Base-by-base conservation (phyloP, 805 yeast species). In the Hyphopichia homilentoma region DNA sequence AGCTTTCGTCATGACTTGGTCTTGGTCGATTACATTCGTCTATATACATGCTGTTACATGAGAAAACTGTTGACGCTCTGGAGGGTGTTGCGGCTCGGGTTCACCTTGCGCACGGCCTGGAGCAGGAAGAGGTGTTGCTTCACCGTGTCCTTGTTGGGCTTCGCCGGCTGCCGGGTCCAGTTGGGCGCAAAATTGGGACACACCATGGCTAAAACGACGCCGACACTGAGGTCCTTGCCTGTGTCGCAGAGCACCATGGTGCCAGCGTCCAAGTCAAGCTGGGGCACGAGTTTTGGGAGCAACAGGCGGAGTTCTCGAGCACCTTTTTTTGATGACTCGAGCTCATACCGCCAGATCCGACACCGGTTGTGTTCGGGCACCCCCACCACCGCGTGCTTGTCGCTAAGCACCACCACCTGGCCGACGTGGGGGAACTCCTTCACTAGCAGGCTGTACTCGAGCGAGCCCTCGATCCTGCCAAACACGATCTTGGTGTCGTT, bases 1-100 rank as follows among this genome's bases (percentile, higher is more conserved):
- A n/a, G n/a, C n/a, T n/a, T n/a, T n/a, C n/a, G n/a, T n/a, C n/a
- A n/a, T n/a, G n/a, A n/a, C n/a, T n/a, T n/a, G n/a, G n/a, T n/a
- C n/a, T n/a, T n/a, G n/a, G n/a, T n/a, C n/a, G n/a, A n/a, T n/a
- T n/a, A n/a, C n/a, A n/a, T n/a, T n/a, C n/a, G n/a, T n/a, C n/a
- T n/a, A n/a, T n/a, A n/a, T n/a, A n/a, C n/a, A n/a, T n/a, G n/a
- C n/a, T n/a, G 11, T 20, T 20, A 20, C 22, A 81, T 73, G 19
- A 81, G 43, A 38, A 41, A 75, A 2, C 77, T 55, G 40, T 85
- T 82, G 2, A 84, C 77, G 18, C 89, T 73, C 44, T 81, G 88
- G 25, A 85, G 59, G 0, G 94, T 82, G 7, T 85, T 79, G 30
- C 96, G 63, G 34, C 88, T 79, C 0, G 95, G 95, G 38, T 85